phyloP scores from a whole-genome alignment of 2,329 filamentous ascomycete genomes.

The Fonsecaea pedrosoi region DNA sequence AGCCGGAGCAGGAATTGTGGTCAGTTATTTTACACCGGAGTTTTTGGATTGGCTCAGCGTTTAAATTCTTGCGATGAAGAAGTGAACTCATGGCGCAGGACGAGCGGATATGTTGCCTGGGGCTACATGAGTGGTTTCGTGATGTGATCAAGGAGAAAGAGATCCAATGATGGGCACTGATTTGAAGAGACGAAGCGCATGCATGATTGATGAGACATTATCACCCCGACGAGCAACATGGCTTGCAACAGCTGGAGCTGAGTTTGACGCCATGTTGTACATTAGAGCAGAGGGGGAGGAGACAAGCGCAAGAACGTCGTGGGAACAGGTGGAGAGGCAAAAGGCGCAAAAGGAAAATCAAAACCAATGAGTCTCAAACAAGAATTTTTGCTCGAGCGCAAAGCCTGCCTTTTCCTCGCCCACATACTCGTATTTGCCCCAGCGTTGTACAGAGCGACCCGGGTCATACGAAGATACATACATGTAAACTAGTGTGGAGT shows the following conservation, averaged over 20 bases:
- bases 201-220: background rate
- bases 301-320: background rate
- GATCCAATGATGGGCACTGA: background rate
- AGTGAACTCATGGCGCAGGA: background rate
- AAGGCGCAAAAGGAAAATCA: background rate
- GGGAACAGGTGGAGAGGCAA: background rate
- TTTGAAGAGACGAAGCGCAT: background rate
- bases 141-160: background rate
- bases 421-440: background rate
- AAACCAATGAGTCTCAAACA: background rate
- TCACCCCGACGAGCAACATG: background rate
- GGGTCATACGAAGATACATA: background rate
- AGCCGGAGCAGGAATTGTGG: conserved; percentile 89
- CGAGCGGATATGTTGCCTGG: background rate
- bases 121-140: background rate
- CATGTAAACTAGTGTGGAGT: background rate
- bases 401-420: background rate
- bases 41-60: conserved; percentile 66
- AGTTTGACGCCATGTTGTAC: background rate
- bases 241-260: background rate
- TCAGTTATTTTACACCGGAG: conserved; percentile 92
- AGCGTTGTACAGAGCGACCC: background rate
- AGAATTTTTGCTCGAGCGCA: background rate
- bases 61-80: background rate
- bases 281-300: background rate